Base-by-base conservation (phyloP, 176 grass and related monocot genomes). In the Pontederia paniculata region DNA sequence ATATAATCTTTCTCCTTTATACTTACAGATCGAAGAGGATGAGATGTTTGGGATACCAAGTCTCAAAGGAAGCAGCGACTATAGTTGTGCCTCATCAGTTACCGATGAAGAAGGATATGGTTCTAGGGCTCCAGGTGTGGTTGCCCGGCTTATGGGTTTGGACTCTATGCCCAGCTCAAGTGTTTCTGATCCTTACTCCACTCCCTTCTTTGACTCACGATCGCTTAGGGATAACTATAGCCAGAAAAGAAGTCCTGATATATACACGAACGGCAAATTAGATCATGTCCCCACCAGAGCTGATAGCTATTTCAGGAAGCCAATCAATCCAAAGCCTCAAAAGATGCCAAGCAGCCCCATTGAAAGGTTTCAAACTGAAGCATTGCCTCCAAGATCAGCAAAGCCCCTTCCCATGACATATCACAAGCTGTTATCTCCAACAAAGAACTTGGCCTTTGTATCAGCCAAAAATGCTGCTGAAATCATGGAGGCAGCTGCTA, bases 61-160 rank as follows among this genome's bases (percentile, higher is more conserved):
- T 59, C 65, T 77, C 52, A 82, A 85, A 76, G 78, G 78, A 49
- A 95, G 81, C 66, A 83, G 78, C 1, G 81, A 78, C 14, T 89
- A 89, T 50, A 85, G 78, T 55, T 83, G 81, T 45, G 78, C 84
- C 2, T 95, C 89, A 42, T 95, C 84, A 0, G 74, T 88, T 17
- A 80, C 81, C 9, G 85, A 95, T 44, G 78, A 89, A 41, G 84
- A 95, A 50, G 81, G 76, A 15, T 52, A 67, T 80, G 89, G 61
- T 44, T 80, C 75, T 63, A 89, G 76, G 45, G 78, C 78, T 0
- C 81, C 81, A 10, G 89, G 89, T 23, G 84, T 95, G 17, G 89
- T 95, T 17, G 89, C 89, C 53, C 84, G 78, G 58, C 80, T 95
- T 50, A 95, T 95, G 89, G 89, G 89, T 43, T 79, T 95, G 57